Percentiles rank a stretch among this genome's conserved stretches.
Conservation (phyloP, 805 yeast species). For the Maudiozyma barnettii region DNA sequence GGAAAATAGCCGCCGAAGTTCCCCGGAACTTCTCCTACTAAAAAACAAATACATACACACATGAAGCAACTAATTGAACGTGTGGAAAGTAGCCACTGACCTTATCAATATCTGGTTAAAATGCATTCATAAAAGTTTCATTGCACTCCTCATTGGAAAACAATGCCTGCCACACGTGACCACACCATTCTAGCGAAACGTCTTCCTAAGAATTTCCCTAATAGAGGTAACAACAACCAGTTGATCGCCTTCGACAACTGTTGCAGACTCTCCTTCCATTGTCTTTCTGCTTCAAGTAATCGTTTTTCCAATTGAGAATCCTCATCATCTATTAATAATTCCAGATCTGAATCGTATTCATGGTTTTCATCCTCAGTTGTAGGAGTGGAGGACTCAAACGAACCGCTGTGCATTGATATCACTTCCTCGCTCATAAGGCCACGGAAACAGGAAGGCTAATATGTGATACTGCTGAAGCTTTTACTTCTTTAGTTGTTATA, state of each 20-base stretch:
- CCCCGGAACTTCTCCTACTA: no score
- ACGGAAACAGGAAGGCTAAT: no score
- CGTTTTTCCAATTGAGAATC: constrained; percentile 5
- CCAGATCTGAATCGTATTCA: background rate
- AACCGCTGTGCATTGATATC: background rate
- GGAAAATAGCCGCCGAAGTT: no score
- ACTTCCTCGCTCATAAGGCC: background rate
- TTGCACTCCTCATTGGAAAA: constrained; percentile 8
- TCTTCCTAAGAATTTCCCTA: constrained; percentile 62
- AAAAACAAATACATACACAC: no score
- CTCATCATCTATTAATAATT: background rate
- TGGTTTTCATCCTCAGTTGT: background rate
- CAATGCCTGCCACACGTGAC: constrained; percentile 18
- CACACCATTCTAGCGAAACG: constrained; percentile 38
- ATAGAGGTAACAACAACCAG: constrained; percentile 52
- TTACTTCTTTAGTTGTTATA: no score
- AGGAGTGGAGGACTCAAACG: background rate
- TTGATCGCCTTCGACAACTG: constrained; percentile 51
- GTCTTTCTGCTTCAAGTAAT: constrained; percentile 46
- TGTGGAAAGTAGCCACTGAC: no score
- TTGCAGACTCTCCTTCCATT: constrained; percentile 61
- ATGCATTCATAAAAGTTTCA: background rate
- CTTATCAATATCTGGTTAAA: background rate
- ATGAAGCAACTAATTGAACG: no score
- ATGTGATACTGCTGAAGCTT: no score